Base-by-base conservation (phyloP, 805 yeast genomes). In the Candida fluviatilis region DNA sequence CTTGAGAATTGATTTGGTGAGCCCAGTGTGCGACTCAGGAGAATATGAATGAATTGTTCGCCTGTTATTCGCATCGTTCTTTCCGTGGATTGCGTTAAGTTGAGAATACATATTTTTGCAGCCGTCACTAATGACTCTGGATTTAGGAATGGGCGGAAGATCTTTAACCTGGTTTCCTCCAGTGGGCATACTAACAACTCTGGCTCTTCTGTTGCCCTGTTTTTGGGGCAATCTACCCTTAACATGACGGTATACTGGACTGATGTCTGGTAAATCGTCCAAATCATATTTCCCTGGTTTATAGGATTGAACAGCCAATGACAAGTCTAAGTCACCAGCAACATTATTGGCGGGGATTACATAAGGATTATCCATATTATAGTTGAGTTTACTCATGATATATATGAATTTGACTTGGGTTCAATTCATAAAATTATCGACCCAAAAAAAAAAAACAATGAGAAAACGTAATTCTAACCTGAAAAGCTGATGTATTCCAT, bases 191-290 rank as follows among this genome's bases (percentile, higher is more conserved):
- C 57, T 54, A n/a, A 48, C 46, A 32, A 50, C 52, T 35, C 60
- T 42, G 14, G 37, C 41, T 13, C 18, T 35, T 35, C 60, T 42
- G 14, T 39, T 42, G 12, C 18, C 34, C 26, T 18, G 33, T 19
- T 16, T n/a, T 4, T 35, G 27, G 15, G 28, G 15, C 4, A 24
- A 12, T n/a, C 40, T 19, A 11, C 26, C 28, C n/a, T 26, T 26
- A 12, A 30, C 33, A 16, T 16, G 33, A 11, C n/a, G 18, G 18
- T 30, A 50, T 1, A 55, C 46, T 14, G 63, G 64, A 8, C 57
- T 41, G 10, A 38, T 41, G 6, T 37, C 44, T 6, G 70, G 71
- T 10, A 67, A 50, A 29, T 65, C 69, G 10, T 43, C 49, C 4
- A 46, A 30, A 2, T 51, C 41, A 36, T 44, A 47, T 8, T 43